Evolutionary conservation across 257 asterid species (phyloP).

Genomic region (Gardenia jasminoides): DNA sequence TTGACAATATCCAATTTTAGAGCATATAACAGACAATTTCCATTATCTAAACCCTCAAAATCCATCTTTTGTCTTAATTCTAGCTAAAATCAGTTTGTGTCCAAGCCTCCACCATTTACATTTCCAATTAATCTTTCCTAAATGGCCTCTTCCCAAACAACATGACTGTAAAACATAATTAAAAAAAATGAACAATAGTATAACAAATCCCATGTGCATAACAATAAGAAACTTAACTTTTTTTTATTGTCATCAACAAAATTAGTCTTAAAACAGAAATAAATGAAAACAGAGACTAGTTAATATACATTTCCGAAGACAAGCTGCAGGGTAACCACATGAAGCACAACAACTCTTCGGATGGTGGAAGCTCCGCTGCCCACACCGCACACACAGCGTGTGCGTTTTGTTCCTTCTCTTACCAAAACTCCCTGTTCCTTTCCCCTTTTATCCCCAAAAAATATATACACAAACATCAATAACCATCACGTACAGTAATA

Average conservation of each 20-base stretch:
- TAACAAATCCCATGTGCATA: not conserved
- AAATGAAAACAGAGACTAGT: not conserved
- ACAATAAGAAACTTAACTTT: not conserved
- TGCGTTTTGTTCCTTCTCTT: conserved; percentile 33
- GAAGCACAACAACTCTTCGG: conserved; percentile 32
- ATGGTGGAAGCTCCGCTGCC: conserved; percentile 33
- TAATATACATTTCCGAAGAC: conserved; percentile 20
- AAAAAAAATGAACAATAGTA: not conserved
- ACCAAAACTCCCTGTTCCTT: conserved; percentile 32
- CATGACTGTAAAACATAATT: too few species aligned
- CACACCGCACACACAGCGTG: conserved; percentile 33
- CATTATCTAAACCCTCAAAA: not conserved
- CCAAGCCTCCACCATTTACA: not conserved
- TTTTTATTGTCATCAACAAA: not conserved
- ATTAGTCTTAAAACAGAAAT: not conserved
- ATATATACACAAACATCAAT: not conserved
- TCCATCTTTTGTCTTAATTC: not conserved
- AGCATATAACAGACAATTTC: not conserved
- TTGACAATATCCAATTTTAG: not conserved
- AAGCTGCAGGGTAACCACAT: conserved; percentile 29
- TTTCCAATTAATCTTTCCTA: not conserved
- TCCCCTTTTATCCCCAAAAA: conserved; percentile 12
- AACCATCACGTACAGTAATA: not conserved
- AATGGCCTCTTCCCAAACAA: not conserved
- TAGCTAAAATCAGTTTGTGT: not conserved